Base-by-base conservation (phyloP, 257 asterid species). In the Primulina eburnea region DNA sequence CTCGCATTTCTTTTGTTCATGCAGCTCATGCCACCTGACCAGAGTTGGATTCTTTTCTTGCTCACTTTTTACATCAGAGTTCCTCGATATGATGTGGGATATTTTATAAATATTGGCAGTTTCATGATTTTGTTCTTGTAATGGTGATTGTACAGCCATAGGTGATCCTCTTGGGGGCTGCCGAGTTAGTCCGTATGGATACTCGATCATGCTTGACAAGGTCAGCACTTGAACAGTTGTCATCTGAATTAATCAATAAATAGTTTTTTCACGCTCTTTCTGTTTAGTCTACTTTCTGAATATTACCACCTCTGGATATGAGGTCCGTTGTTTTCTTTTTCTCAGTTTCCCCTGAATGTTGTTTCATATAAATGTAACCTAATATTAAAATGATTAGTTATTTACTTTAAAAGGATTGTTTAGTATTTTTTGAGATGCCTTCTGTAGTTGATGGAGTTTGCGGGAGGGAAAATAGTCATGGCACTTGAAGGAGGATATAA, bases 401-500 rank as follows among this genome's bases (percentile, higher is more conserved):
- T 35, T 34, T 68, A 24, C 57, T 59, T 65, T 58, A 35, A 35
- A 28, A 35, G 10, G 8, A 8, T 6, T 35, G 2, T 35, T 35
- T 11, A 10, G 17, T 43, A 43, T 43, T 10, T 43, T 43, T 61
- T 62, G 17, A 47, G 30, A 69, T 76, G 60, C 74, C 73, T 67
- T 75, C 53, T 72, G 64, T 69, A 91, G 97, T 84, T 94, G 87
- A 76, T 83, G 88, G 86, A 86, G 83, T 89, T 89, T 82, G 96
- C 97, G 18, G 78, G 80, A 37, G 97, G 99, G 60, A 94, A 88
- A 84, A 86, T 94, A 78, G 92, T 94, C 63, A 81, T 94, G 99
- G 97, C 91, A 70, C 97, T 94, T 55, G 97, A 94, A 86, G 99
- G 99, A 65, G 97, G 99, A 72, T 94, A 94, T 78, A 78, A 89